Evolutionary conservation across 352 stramenopile genomes (phyloP).

Genomic region (Globisporangium rhizosaccharum): DNA sequence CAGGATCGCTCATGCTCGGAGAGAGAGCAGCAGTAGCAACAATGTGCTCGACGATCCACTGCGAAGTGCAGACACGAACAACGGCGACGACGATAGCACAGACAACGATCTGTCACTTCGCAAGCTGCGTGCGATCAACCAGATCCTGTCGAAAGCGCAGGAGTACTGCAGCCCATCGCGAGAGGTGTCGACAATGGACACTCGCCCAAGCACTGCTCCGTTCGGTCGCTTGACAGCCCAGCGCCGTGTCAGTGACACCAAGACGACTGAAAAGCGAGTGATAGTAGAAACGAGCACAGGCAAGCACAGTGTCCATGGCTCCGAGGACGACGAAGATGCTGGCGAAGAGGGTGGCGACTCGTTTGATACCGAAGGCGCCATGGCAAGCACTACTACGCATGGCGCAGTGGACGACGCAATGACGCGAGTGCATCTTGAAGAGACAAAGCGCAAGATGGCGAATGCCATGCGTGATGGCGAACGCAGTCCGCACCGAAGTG

Average conservation of each 20-base stretch:
- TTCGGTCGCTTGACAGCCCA: background rate
- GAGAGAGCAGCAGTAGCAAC: background rate
- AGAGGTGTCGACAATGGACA: background rate
- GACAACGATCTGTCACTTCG: conserved; percentile 12
- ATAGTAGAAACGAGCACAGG: background rate
- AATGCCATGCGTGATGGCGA: conserved; percentile 35
- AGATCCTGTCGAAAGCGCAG: conserved; percentile 49
- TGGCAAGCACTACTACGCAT: background rate
- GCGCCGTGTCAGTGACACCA: too few species aligned
- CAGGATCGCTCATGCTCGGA: background rate
- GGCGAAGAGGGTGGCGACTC: background rate
- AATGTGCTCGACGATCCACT: background rate
- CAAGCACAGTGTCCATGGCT: background rate
- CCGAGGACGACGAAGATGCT: background rate
- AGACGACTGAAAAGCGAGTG: too few species aligned
- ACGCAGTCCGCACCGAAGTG: conserved; percentile 16
- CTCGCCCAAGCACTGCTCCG: conserved; percentile 5
- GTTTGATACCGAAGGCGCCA: background rate
- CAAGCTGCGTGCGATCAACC: conserved; percentile 61
- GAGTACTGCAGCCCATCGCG: conserved; percentile 15
- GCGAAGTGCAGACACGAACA: too few species aligned
- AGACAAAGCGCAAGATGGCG: conserved; percentile 46
- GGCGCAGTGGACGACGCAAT: conserved; percentile 8
- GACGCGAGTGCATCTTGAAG: conserved; percentile 35
- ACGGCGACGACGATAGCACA: background rate